Evolutionary conservation across 106 monocot species (phyloP).

Genomic region (Allium sativum): DNA sequence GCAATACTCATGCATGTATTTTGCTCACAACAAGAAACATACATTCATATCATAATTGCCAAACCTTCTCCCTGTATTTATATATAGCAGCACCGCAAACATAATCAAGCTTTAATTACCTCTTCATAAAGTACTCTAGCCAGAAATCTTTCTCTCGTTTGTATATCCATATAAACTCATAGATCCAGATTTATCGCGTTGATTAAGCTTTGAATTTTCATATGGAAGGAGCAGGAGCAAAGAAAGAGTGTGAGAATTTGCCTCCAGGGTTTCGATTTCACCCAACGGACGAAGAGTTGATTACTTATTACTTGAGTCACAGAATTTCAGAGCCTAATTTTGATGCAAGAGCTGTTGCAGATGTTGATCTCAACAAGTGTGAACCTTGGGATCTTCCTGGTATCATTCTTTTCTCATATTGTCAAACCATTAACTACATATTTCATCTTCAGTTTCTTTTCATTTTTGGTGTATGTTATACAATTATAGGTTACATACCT

Average conservation of each 20-base stretch:
- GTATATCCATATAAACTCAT: not conserved
- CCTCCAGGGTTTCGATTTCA: conserved; percentile 64
- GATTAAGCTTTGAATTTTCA: too few relatives aligned
- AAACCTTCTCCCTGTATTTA: conserved; percentile 4
- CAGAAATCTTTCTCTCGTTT: not conserved
- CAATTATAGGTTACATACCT: too few relatives aligned
- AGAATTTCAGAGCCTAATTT: conserved; percentile 31
- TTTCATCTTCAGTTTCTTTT: not conserved
- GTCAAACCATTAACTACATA: not conserved
- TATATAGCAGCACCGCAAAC: not conserved
- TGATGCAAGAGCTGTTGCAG: conserved; percentile 36
- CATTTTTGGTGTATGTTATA: not conserved
- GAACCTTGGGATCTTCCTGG: conserved; percentile 79
- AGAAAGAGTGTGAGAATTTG: conserved; percentile 18
- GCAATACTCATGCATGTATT: conserved; percentile 12
- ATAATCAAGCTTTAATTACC: not conserved
- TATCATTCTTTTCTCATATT: conserved; percentile 8
- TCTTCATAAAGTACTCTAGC: not conserved
- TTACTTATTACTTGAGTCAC: conserved; percentile 36
- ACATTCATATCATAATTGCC: too few relatives aligned
- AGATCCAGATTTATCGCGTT: not conserved
- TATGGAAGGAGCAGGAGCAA: conserved; percentile 9
- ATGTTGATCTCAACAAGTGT: conserved; percentile 59
- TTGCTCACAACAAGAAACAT: too few relatives aligned
- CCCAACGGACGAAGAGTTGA: conserved; percentile 58